These are phyloP conservation scores for Colletotrichum tofieldiae DNA, from an alignment of 2,329 filamentous ascomycete species.

Conservation along the genomic window DNA sequence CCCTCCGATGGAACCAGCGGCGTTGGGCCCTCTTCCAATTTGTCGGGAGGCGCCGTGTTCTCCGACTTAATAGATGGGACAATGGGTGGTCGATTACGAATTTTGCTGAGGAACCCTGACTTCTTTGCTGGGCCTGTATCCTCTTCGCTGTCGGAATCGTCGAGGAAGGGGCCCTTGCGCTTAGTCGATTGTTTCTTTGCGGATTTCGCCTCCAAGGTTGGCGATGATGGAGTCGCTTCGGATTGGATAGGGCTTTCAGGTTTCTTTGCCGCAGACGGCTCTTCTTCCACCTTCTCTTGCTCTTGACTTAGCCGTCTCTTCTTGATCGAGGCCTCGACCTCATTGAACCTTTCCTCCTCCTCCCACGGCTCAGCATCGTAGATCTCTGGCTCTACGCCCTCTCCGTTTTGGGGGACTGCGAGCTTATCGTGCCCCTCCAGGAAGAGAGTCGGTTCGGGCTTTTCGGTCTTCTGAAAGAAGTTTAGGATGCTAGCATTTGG, in stretches of 20 bases:
- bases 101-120: not conserved
- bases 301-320: constrained; percentile 59
- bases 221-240: constrained; percentile 23
- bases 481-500: constrained; percentile 79
- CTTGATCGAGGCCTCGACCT: constrained; percentile 56
- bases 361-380: constrained; percentile 32
- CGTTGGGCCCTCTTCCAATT: not conserved
- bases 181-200: constrained; percentile 45
- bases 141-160: constrained; percentile 76
- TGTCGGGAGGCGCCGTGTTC: not conserved
- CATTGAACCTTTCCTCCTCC: constrained; percentile 50
- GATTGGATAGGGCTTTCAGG: constrained; percentile 7
- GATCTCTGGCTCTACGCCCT: constrained; percentile 26
- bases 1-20: not conserved
- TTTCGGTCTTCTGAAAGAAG: constrained; percentile 81
- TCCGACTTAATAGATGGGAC: not conserved
- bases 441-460: constrained; percentile 73
- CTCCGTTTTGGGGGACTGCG: not conserved
- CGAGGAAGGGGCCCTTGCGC: constrained; percentile 75
- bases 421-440: constrained; percentile 47
- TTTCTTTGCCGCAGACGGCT: not conserved
- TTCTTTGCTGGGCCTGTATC: constrained; percentile 46
- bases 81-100: not conserved
- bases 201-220: constrained; percentile 11
- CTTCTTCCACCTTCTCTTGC: constrained; percentile 28